These are phyloP conservation scores for Suhomyces ambrosiae DNA, from an alignment of 1,139 yeast species.

Conservation along the genomic window DNA sequence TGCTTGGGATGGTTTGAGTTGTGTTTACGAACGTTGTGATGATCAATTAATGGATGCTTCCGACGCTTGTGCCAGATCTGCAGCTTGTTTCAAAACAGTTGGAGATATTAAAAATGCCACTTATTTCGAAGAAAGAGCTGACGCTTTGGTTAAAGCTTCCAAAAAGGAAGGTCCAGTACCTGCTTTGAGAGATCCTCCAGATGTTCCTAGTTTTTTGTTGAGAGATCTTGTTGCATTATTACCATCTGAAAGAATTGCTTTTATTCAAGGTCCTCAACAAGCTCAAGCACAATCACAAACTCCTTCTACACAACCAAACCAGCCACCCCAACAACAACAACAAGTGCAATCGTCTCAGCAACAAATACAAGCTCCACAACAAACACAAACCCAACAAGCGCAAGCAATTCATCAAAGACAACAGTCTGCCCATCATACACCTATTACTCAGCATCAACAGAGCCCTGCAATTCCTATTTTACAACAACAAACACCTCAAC, in stretches of 20 bases:
- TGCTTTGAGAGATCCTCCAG: slow-evolving; percentile 49
- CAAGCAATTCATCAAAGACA: slow-evolving; percentile 13
- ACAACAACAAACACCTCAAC: slow-evolving; percentile 19
- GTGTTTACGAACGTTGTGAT: slow-evolving; percentile 67
- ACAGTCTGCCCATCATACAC: slow-evolving; percentile 13
- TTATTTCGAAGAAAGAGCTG: slow-evolving; percentile 47
- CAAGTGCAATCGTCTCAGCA: slow-evolving; percentile 5
- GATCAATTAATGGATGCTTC: slow-evolving; percentile 61
- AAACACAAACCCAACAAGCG: slow-evolving; percentile 7
- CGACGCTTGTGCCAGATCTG: slow-evolving; percentile 58
- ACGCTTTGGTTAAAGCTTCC: slow-evolving; percentile 41
- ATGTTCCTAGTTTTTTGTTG: slow-evolving; percentile 48
- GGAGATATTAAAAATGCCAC: slow-evolving; percentile 47
- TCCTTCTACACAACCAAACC: slow-evolving; percentile 4
- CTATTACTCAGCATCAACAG: slow-evolving; percentile 16
- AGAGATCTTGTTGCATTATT: slow-evolving; percentile 51
- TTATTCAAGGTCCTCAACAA: slow-evolving; percentile 30
- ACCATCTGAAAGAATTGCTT: slow-evolving; percentile 44
- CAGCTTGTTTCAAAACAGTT: slow-evolving; percentile 49
- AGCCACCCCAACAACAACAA: slow-evolving; percentile 13
- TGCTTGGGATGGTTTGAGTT: slow-evolving; percentile 66
- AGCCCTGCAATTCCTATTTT: slow-evolving; percentile 17
- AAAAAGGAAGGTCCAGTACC: slow-evolving; percentile 49
- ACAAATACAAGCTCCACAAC: slow-evolving; percentile 13
- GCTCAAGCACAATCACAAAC: slow-evolving; percentile 14